Conservation (phyloP, 805 yeast species). For the Zygosaccharomyces gambellarensis region DNA sequence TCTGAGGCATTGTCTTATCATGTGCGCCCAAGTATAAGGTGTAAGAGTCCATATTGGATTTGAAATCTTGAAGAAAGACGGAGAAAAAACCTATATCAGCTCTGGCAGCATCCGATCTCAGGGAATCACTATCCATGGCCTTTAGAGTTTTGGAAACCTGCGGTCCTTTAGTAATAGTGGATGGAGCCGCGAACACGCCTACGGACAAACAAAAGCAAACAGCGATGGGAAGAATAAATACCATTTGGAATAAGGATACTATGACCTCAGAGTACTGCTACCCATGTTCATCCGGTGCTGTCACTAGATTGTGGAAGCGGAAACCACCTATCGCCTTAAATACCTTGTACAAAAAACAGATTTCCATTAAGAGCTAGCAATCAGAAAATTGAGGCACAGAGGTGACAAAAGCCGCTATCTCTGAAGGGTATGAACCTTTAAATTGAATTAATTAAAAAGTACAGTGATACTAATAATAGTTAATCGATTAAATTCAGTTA, state of each 20-base stretch:
- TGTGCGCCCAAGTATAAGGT: slow-evolving; percentile 35
- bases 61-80: slow-evolving; percentile 34
- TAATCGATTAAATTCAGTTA: background rate
- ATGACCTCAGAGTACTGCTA: background rate
- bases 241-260: background rate
- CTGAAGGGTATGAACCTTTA: background rate
- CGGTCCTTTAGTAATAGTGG: background rate
- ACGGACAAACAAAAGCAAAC: background rate
- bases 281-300: background rate
- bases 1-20: slow-evolving; percentile 35
- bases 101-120: slow-evolving; percentile 32
- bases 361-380: background rate
- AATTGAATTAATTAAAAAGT: background rate
- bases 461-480: background rate
- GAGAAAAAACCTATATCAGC: slow-evolving; percentile 32
- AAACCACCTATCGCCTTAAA: background rate
- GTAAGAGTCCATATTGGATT: slow-evolving; percentile 26
- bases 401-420: background rate
- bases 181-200: background rate
- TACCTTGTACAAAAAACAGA: background rate
- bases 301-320: background rate
- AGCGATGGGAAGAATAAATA: background rate
- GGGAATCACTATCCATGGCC: slow-evolving; percentile 6
- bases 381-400: background rate
- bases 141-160: background rate